Percentiles rank a stretch among this genome's conserved stretches.
These are phyloP conservation scores for Daldinia vernicosa DNA, from an alignment of 495 filamentous ascomycete species.

Conservation along the genomic window DNA sequence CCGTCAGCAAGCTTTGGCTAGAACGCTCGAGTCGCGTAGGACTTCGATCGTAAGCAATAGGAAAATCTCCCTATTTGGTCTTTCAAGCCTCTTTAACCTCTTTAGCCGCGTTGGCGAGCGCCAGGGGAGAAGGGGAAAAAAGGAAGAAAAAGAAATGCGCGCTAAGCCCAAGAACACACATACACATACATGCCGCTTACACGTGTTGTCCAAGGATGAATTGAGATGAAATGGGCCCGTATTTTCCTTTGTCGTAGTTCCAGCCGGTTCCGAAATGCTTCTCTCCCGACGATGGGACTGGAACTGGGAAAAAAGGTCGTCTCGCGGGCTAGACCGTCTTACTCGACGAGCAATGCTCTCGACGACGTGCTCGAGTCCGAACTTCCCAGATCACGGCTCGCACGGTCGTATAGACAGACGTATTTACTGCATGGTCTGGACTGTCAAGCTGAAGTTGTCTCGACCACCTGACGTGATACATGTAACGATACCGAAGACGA, in stretches of 20 bases:
- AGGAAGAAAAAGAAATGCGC: background rate
- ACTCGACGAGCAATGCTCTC: conserved; percentile 13
- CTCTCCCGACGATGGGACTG: conserved; percentile 6
- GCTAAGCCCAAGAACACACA: conserved; percentile 27
- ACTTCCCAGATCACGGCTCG: background rate
- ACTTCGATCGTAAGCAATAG: conserved; percentile 11
- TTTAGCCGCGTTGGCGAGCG: conserved; percentile 44
- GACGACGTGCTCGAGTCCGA: background rate
- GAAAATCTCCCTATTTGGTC: conserved; percentile 25
- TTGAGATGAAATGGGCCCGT: conserved; percentile 16
- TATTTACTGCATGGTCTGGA: conserved; percentile 16
- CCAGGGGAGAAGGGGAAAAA: conserved; percentile 15
- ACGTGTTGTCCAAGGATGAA: conserved; percentile 24
- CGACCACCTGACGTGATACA: conserved; percentile 18
- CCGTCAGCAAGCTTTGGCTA: conserved; percentile 23
- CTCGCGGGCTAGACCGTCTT: conserved; percentile 25
- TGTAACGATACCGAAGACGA: conserved; percentile 16
- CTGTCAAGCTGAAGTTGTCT: conserved; percentile 26
- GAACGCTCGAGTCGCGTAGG: conserved; percentile 21
- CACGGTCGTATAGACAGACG: conserved; percentile 2
- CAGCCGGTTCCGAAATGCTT: conserved; percentile 10
- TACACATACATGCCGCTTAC: conserved; percentile 8
- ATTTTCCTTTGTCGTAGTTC: conserved; percentile 30
- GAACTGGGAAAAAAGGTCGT: background rate
- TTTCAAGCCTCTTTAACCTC: conserved; percentile 43